Evolutionary conservation across 73 alveolate species (phyloP).

Genomic region (Uronychia setigera): DNA sequence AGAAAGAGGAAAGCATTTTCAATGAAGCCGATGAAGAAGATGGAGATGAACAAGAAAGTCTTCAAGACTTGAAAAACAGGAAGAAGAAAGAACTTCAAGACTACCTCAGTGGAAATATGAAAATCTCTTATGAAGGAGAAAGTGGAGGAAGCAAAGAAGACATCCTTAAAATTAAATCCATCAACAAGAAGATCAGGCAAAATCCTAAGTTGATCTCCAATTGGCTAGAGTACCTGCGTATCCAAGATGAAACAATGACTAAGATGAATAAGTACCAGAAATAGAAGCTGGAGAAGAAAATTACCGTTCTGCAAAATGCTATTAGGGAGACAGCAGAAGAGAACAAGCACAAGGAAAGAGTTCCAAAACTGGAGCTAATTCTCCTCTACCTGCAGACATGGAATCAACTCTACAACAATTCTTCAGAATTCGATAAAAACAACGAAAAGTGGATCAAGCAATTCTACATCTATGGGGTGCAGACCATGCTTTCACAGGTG

Average conservation of each 20-base stretch:
- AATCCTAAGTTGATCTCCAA: not conserved
- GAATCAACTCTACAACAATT: not conserved
- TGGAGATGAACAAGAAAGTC: not conserved
- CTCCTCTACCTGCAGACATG: not conserved
- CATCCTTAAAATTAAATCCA: not conserved
- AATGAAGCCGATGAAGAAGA: not conserved
- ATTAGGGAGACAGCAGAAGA: not conserved
- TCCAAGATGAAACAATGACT: not conserved
- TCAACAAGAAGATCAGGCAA: not conserved
- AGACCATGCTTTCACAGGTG: not conserved
- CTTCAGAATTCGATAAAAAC: not conserved
- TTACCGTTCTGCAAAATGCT: not conserved
- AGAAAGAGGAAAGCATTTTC: not conserved
- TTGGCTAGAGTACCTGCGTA: not conserved
- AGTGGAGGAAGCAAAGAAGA: not conserved
- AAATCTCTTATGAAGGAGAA: not conserved
- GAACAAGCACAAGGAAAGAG: too few relatives aligned
- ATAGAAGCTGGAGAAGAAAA: not conserved
- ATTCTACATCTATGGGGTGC: not conserved
- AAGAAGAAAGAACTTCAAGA: not conserved
- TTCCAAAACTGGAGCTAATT: not conserved
- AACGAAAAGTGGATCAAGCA: not conserved
- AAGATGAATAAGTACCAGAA: not conserved
- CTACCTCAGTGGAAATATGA: not conserved
- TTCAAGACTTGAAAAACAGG: not conserved